Percentiles rank a stretch among this genome's conserved stretches.
These are phyloP conservation scores for Paraphoma sp. DNA, from an alignment of 2,329 filamentous ascomycete species.

Conservation along the genomic window DNA sequence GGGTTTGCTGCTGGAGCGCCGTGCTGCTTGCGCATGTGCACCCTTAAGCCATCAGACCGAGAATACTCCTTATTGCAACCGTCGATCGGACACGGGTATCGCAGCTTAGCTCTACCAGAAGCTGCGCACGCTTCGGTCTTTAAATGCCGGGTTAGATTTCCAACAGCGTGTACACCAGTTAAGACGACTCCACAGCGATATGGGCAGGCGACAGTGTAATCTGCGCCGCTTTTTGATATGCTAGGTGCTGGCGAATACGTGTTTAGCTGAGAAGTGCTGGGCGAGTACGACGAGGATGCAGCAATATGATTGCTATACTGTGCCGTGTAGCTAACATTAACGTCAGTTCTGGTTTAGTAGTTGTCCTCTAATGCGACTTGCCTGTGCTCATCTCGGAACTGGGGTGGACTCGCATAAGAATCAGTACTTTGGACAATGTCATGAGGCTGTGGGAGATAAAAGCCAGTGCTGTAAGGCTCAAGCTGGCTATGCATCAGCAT, in stretches of 20 bases:
- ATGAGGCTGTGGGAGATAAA: too few species aligned
- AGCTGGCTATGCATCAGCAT: too few species aligned
- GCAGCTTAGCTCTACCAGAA: slow-evolving; percentile 18
- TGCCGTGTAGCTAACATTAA: too few species aligned
- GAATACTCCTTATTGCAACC: slow-evolving; percentile 31
- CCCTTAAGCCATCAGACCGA: slow-evolving; percentile 29
- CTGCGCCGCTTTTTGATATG: not conserved
- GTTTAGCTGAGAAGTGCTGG: not conserved
- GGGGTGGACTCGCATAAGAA: too few species aligned
- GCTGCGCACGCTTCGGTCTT: slow-evolving; percentile 30
- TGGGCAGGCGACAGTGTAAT: slow-evolving; percentile 22
- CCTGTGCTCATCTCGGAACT: too few species aligned
- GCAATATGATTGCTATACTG: too few species aligned
- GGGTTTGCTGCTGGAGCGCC: not conserved
- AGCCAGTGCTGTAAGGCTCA: too few species aligned
- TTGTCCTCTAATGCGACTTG: not conserved
- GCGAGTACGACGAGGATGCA: not conserved
- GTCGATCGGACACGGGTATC: slow-evolving; percentile 20
- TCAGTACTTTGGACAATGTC: too few species aligned
- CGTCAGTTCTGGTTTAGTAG: not conserved
- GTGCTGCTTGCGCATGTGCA: slow-evolving; percentile 9
- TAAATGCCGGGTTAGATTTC: slow-evolving; percentile 37
- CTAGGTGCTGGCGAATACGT: not conserved
- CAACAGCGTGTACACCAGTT: slow-evolving; percentile 31
- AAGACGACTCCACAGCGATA: slow-evolving; percentile 29